Conservation (phyloP, 441 rosid genomes). For the Codiaeum variegatum region DNA sequence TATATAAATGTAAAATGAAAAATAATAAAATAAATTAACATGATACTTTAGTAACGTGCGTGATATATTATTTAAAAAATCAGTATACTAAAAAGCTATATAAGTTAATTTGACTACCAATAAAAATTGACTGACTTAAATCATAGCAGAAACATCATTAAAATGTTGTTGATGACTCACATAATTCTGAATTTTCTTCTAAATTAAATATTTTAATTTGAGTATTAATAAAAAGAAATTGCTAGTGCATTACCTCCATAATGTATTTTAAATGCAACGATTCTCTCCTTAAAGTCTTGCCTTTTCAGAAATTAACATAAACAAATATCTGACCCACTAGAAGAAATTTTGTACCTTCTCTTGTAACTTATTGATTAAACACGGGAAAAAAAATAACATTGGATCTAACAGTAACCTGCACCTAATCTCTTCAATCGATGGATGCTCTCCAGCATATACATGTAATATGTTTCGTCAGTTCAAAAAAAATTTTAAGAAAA, state of each 20-base stretch:
- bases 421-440: constrained; percentile 45
- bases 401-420: constrained; percentile 38
- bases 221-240: background rate
- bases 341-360: constrained; percentile 23
- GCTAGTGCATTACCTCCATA: constrained; percentile 18
- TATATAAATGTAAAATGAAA: no score
- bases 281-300: constrained; percentile 14
- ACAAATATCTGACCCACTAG: background rate
- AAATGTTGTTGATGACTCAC: background rate
- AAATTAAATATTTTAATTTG: background rate
- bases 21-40: no score
- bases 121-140: background rate
- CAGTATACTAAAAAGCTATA: no score
- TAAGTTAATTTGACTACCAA: background rate
- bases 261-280: constrained; percentile 21
- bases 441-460: constrained; percentile 25
- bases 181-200: background rate
- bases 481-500: background rate
- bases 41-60: no score
- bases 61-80: no score
- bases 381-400: constrained; percentile 24
- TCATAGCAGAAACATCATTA: background rate
- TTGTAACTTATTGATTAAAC: constrained; percentile 11
- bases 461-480: constrained; percentile 22
- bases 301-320: constrained; percentile 12